These are phyloP conservation scores for Solanum gracilifrons DNA, from an alignment of 257 asterid species.

Conservation along the genomic window DNA sequence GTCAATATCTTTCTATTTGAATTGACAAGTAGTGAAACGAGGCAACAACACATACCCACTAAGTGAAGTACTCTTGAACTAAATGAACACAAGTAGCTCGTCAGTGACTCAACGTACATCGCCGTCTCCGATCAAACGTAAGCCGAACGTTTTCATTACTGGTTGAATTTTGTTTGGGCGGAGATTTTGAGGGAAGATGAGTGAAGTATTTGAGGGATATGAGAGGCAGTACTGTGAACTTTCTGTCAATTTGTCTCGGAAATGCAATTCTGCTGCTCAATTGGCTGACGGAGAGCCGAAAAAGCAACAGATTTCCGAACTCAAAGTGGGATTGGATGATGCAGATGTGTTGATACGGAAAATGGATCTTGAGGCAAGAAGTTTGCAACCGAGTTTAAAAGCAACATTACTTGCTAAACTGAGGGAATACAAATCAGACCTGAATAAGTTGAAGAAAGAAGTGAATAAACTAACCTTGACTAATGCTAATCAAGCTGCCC, in stretches of 20 bases:
- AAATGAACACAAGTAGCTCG: no score
- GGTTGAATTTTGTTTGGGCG: slow-evolving; percentile 8
- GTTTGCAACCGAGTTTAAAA: slow-evolving; percentile 74
- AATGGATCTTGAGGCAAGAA: slow-evolving; percentile 95
- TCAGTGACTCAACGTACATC: no score
- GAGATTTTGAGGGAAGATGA: slow-evolving; percentile 38
- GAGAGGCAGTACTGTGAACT: slow-evolving; percentile 95
- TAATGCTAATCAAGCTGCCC: slow-evolving; percentile 33
- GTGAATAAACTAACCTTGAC: slow-evolving; percentile 54
- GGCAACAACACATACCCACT: no score
- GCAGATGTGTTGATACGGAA: slow-evolving; percentile 79
- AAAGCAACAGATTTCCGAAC: slow-evolving; percentile 49
- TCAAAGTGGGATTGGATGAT: slow-evolving; percentile 70
- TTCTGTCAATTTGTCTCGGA: slow-evolving; percentile 70
- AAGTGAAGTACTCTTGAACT: no score
- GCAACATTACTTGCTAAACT: slow-evolving; percentile 88
- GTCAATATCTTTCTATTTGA: no score
- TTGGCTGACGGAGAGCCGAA: slow-evolving; percentile 67
- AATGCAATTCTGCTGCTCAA: slow-evolving; percentile 53
- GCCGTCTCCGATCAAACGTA: no score
- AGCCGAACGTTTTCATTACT: no score
- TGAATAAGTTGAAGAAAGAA: slow-evolving; percentile 79
- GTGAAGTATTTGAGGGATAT: slow-evolving; percentile 81
- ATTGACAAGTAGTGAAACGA: no score
- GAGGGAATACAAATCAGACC: slow-evolving; percentile 88